A percentile compares a stretch with the other conserved stretches of the same genome.
Evolutionary conservation across 2,329 filamentous ascomycete species (phyloP).

Genomic region (Penicillium sp.): DNA sequence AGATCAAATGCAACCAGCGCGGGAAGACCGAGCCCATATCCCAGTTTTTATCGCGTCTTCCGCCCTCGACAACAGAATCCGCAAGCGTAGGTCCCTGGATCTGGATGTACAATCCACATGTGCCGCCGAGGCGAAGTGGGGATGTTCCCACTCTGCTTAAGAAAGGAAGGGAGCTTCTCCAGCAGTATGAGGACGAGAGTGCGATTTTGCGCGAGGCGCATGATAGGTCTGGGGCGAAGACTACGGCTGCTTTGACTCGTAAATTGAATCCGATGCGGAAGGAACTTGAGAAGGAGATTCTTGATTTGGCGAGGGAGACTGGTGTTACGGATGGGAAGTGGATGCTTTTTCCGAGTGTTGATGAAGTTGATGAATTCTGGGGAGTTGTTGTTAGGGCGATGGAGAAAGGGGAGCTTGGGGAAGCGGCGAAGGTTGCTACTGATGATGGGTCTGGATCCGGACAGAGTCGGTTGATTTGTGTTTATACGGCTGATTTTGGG

Average conservation of each 20-base stretch:
- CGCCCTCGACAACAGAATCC: slow-evolving; percentile 60
- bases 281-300: slow-evolving; percentile 54
- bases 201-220: slow-evolving; percentile 52
- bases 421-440: slow-evolving; percentile 70
- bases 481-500: slow-evolving; percentile 74
- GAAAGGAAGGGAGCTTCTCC: slow-evolving; percentile 56
- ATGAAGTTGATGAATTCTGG: slow-evolving; percentile 47
- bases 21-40: slow-evolving; percentile 58
- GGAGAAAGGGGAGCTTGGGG: slow-evolving; percentile 66
- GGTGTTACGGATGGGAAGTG: slow-evolving; percentile 64
- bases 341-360: slow-evolving; percentile 31
- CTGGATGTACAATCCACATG: slow-evolving; percentile 63
- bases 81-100: slow-evolving; percentile 62
- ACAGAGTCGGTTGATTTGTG: slow-evolving; percentile 62
- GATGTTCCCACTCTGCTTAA: slow-evolving; percentile 52
- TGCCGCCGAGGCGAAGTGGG: slow-evolving; percentile 37
- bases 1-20: slow-evolving; percentile 12
- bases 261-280: slow-evolving; percentile 44
- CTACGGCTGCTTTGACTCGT: slow-evolving; percentile 30
- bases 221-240: slow-evolving; percentile 42
- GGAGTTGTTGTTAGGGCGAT: slow-evolving; percentile 64
- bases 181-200: slow-evolving; percentile 48
- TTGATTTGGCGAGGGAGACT: slow-evolving; percentile 58
- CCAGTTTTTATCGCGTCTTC: slow-evolving; percentile 66
- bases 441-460: slow-evolving; percentile 34